These are phyloP conservation scores for Sugiyamaella americana DNA, from an alignment of 805 yeast genomes.

Conservation along the genomic window DNA sequence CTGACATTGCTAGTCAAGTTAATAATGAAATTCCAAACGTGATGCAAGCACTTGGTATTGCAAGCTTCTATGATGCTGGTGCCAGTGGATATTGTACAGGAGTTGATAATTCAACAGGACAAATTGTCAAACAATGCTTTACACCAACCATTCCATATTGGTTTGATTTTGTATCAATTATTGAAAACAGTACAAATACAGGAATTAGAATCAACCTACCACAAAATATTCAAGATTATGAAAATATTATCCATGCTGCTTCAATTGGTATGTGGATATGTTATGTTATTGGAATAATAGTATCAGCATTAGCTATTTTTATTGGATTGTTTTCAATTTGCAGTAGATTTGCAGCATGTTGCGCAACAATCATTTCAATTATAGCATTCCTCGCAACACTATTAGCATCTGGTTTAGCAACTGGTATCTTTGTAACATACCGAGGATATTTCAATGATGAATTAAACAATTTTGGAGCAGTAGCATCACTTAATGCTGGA, in stretches of 20 bases:
- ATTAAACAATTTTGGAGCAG: slow-evolving; percentile 46
- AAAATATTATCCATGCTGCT: slow-evolving; percentile 40
- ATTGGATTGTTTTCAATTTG: slow-evolving; percentile 43
- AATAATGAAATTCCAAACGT: slow-evolving; percentile 9
- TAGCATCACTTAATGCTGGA: slow-evolving; percentile 42
- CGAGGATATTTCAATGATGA: slow-evolving; percentile 47
- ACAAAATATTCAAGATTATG: slow-evolving; percentile 42
- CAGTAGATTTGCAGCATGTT: slow-evolving; percentile 40
- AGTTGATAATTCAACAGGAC: slow-evolving; percentile 22
- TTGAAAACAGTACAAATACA: slow-evolving; percentile 25
- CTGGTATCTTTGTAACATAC: slow-evolving; percentile 53
- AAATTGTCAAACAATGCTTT: slow-evolving; percentile 44
- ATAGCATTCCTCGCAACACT: slow-evolving; percentile 29
- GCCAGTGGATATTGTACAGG: slow-evolving; percentile 63
- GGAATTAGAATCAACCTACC: slow-evolving; percentile 44
- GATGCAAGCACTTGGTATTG: slow-evolving; percentile 34
- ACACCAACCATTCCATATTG: slow-evolving; percentile 49
- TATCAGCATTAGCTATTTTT: slow-evolving; percentile 31
- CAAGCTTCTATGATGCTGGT: slow-evolving; percentile 49
- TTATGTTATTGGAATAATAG: slow-evolving; percentile 43
- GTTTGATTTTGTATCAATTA: slow-evolving; percentile 45
- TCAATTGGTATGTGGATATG: slow-evolving; percentile 56
- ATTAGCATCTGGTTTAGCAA: slow-evolving; percentile 49
- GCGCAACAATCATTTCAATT: slow-evolving; percentile 42
- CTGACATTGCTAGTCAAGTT: slow-evolving; percentile 14